Percentiles rank a stretch among this genome's conserved stretches.
Conservation (phyloP, 306 rosid genomes). For the Castanopsis chinensis region DNA sequence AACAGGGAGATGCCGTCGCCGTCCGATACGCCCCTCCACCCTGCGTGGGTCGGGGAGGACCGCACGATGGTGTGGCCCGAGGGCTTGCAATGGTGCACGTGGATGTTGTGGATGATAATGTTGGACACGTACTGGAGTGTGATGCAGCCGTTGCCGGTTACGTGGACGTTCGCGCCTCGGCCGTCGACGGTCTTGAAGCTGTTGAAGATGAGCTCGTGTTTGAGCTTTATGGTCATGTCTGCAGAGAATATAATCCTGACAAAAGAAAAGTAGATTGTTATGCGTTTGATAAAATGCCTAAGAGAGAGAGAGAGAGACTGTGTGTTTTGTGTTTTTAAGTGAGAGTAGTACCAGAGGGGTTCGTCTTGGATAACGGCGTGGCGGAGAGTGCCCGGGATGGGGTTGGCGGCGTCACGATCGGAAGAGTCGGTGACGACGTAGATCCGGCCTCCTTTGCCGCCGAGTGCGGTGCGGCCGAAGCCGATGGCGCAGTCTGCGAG, state of each 20-base stretch:
- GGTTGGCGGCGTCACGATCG: constrained; percentile 67
- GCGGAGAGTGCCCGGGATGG: constrained; percentile 88
- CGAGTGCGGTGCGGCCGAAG: constrained; percentile 74
- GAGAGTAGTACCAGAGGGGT: constrained; percentile 48
- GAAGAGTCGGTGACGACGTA: constrained; percentile 87
- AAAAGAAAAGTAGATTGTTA: no score
- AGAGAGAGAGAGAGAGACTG: no score
- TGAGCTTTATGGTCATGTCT: constrained; percentile 73
- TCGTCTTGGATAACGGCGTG: constrained; percentile 88
- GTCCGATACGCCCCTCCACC: constrained; percentile 69
- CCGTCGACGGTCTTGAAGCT: constrained; percentile 91
- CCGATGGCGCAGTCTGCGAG: constrained; percentile 94
- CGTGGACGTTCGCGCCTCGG: constrained; percentile 63
- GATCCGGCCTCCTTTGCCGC: constrained; percentile 94
- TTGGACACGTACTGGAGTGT: constrained; percentile 80
- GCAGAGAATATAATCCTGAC: constrained; percentile 58
- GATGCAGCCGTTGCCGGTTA: constrained; percentile 89
- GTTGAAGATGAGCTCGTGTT: constrained; percentile 81
- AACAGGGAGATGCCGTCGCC: constrained; percentile 91
- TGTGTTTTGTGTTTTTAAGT: no score
- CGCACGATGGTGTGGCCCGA: constrained; percentile 70
- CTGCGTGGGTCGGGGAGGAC: constrained; percentile 74
- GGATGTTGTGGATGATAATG: constrained; percentile 80
- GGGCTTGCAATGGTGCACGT: constrained; percentile 81
- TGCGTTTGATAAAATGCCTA: no score